A percentile compares a stretch with the other conserved stretches of the same genome.
These are phyloP conservation scores for Blastobotrys elegans DNA, from an alignment of 1,139 yeast genomes.

Conservation along the genomic window DNA sequence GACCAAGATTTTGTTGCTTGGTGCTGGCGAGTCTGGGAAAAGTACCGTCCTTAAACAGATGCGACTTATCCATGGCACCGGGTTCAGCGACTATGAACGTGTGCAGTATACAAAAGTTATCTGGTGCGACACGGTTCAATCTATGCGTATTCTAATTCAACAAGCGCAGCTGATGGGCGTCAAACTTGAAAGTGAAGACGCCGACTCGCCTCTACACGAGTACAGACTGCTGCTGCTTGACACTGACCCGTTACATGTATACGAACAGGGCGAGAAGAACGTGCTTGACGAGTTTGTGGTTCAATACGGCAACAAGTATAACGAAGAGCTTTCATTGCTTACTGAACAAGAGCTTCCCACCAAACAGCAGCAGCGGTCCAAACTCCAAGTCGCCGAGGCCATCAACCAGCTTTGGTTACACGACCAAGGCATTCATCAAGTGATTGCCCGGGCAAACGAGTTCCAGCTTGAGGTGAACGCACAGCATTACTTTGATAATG, in stretches of 20 bases:
- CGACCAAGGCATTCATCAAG: constrained; percentile 61
- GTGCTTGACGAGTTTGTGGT: constrained; percentile 11
- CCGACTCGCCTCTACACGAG: constrained; percentile 15
- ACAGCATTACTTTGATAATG: constrained; percentile 67
- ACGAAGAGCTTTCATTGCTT: not conserved
- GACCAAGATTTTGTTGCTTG: constrained; percentile 66
- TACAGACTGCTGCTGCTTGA: constrained; percentile 16
- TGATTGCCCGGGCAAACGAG: constrained; percentile 61
- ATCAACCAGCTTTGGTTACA: constrained; percentile 59
- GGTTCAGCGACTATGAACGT: constrained; percentile 77
- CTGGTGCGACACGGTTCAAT: constrained; percentile 88
- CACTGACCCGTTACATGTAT: constrained; percentile 15
- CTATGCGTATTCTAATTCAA: constrained; percentile 75
- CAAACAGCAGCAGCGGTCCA: constrained; percentile 17
- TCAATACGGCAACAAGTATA: constrained; percentile 7
- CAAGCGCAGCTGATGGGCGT: constrained; percentile 26
- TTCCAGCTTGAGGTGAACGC: constrained; percentile 84
- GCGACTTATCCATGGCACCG: constrained; percentile 78
- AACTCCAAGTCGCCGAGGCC: constrained; percentile 59
- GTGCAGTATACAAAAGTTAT: constrained; percentile 81
- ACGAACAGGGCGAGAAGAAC: constrained; percentile 6
- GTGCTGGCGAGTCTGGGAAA: constrained; percentile 97
- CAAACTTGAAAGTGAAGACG: constrained; percentile 23
- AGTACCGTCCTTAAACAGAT: constrained; percentile 94
- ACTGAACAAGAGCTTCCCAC: constrained; percentile 1